These are phyloP conservation scores for Rosa lucieae DNA, from an alignment of 306 rosid species.

Conservation along the genomic window DNA sequence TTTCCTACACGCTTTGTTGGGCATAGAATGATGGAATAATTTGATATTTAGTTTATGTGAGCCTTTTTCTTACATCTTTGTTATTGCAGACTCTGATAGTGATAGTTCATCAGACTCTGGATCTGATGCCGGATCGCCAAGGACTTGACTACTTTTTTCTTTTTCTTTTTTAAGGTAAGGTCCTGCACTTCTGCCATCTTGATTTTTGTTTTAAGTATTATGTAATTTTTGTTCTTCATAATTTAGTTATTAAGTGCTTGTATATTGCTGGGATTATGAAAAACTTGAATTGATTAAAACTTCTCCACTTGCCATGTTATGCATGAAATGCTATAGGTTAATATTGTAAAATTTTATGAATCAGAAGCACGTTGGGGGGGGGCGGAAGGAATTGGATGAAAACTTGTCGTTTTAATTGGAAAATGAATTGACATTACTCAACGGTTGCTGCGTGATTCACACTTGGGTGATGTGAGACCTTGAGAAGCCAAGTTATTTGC, in stretches of 20 bases:
- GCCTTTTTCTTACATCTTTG: constrained; percentile 19
- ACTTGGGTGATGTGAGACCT: neutral
- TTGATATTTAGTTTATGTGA: constrained; percentile 20
- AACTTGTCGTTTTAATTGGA: neutral
- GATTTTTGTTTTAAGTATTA: neutral
- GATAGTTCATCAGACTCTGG: constrained; percentile 95
- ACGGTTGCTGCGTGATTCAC: neutral
- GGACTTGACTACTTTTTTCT: constrained; percentile 43
- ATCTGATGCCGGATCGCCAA: constrained; percentile 75
- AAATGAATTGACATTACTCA: neutral
- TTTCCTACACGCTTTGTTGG: neutral
- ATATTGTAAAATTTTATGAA: neutral
- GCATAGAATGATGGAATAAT: neutral
- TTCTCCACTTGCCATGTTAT: neutral
- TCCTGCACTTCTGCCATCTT: constrained; percentile 14
- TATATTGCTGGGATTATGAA: neutral
- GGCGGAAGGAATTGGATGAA: neutral
- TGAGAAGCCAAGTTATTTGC: neutral
- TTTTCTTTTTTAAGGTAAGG: constrained; percentile 42
- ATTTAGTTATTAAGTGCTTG: neutral
- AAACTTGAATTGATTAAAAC: too few relatives aligned
- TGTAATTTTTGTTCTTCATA: neutral
- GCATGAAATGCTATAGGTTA: neutral
- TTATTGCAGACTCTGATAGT: constrained; percentile 83
- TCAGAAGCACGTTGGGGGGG: neutral